Base-by-base conservation (phyloP, 2,329 filamentous ascomycete species). In the Aspergillus neotritici region DNA sequence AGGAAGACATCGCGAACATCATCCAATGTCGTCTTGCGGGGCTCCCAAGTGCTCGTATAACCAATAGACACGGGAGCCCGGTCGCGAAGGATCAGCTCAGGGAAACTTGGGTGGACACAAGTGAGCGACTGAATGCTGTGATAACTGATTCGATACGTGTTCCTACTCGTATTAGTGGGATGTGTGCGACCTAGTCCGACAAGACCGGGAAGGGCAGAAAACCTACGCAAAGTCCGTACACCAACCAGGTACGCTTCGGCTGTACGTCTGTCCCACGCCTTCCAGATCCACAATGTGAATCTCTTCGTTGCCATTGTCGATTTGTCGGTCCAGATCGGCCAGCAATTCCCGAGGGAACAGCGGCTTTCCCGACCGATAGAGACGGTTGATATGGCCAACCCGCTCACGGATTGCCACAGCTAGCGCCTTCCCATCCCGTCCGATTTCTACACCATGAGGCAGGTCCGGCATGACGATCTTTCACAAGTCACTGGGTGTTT, bases 331-430 rank as follows among this genome's bases (percentile, higher is more conserved):
- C 32, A 54, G 40, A 45, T 50, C 46, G 38, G 49, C 41, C 33
- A 57, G 21, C 28, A 59, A 13, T 6, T 30, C n/a, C 4, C 48
- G 43, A 12, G 50, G 41, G 31, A 62, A 62, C 28, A 61, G 51
- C 5, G 49, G 50, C 7, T 48, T 50, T 5, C 55, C 54, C 1
- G 44, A 37, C 2, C 45, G 35, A 35, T 58, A 61, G 6, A 56
- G 40, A 4, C 44, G 35, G 11, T 46, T 30, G 21, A 60, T 48
- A 15, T 50, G 54, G 3, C 42, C 47, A 4, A 56, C 17, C 7
- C 49, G 50, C 5, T 46, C 41, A 2, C 52, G 42, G 9, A 44
- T 49, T 12, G 47, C 47, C 7, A 25, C 21, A 10, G 21, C 5
- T 10, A 43, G 21, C 2, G 40, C 45, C 11, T 50, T 45, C 8